Base-by-base conservation (phyloP, 1,139 yeast genomes). In the Geotrichum histeridarum region DNA sequence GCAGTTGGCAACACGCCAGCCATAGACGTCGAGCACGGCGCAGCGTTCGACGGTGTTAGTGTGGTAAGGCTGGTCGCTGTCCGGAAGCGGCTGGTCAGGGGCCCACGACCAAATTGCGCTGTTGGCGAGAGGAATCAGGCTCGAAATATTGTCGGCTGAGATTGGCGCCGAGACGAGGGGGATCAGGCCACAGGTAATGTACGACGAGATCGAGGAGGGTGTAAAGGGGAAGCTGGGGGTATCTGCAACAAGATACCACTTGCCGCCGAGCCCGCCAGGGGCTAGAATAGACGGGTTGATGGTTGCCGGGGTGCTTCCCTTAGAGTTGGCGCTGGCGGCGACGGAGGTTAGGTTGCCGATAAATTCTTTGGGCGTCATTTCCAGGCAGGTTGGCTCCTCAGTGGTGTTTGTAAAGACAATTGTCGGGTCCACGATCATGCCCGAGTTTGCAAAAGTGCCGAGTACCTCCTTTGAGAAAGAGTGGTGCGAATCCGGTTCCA, bases 71-170 rank as follows among this genome's bases (percentile, higher is more conserved):
- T 22, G 27, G 5, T 22, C 27, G 27, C 27, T 22, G 27, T 3
- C 27, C 4, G 27, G 27, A 22, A 59, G 43, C 4, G 91, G 93
- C 61, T 84, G 80, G 6, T 75, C 73, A 0, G 74, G 70, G 1
- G 76, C 77, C 95, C 95, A 87, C 4, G 88, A 77, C 96, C 96
- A 89, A 36, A 81, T 69, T 0, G 79, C 71, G 12, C 66, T 55
- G 31, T 71, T 67, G 14, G 77, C 59, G 22, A 71, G 58, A 0
- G 59, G 36, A 0, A 70, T 57, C 1, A 77, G 61, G 31, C 56
- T 42, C 2, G 56, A 47, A 4, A 42, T 12, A 4, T 57, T 44
- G 14, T 49, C 39, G 31, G 39, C 50, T 0, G 68, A 57, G 8
- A 66, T 62, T 1, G 60, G 56, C n/a, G 75, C 61, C 0, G 72